Conservation (phyloP, 345 rosid genomes). For the Euphorbia lathyris region DNA sequence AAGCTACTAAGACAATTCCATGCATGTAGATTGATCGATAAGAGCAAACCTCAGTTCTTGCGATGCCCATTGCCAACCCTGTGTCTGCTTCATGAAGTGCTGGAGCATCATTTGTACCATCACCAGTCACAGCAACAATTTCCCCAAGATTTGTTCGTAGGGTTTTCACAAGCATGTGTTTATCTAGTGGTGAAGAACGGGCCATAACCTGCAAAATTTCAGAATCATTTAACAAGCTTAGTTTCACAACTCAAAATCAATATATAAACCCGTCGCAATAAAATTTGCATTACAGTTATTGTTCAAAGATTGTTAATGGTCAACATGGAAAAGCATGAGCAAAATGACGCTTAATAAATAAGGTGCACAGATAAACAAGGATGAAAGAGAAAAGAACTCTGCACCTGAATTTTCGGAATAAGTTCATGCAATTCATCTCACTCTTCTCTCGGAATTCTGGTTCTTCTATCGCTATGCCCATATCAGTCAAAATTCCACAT, state of each 20-base stretch:
- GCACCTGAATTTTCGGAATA: constrained; percentile 87
- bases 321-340: not conserved
- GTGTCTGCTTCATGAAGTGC: constrained; percentile 63
- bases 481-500: constrained; percentile 34
- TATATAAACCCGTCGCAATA: not conserved
- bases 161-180: constrained; percentile 28
- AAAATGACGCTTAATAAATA: not conserved
- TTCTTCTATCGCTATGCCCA: constrained; percentile 34
- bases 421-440: constrained; percentile 41
- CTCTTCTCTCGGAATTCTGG: constrained; percentile 30
- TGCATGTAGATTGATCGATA: too few species aligned
- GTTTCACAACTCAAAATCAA: not conserved
- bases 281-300: constrained; percentile 1
- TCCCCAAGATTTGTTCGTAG: constrained; percentile 36
- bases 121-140: constrained; percentile 71
- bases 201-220: constrained; percentile 34
- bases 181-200: constrained; percentile 33
- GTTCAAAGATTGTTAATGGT: constrained; percentile 3
- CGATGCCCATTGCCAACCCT: constrained; percentile 71
- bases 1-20: too few species aligned
- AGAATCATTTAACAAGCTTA: constrained; percentile 4
- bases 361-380: not conserved
- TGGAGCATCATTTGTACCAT: constrained; percentile 71
- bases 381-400: not conserved
- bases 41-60: constrained; percentile 57